These are phyloP conservation scores for Leccinum subgranulosum DNA, from an alignment of 768 basidiomycete genomes.

Conservation along the genomic window DNA sequence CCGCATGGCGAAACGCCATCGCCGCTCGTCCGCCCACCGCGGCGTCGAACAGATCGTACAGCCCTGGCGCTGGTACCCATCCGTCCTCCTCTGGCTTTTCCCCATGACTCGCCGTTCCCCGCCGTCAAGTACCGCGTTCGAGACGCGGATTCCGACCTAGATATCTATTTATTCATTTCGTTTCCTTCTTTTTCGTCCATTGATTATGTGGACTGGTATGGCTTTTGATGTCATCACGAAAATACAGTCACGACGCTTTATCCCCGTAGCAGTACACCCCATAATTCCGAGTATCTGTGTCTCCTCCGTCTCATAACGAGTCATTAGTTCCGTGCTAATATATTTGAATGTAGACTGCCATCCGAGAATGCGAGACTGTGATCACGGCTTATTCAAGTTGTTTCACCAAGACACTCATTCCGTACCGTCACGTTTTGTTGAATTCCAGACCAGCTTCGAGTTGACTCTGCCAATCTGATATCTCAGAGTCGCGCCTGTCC, in stretches of 20 bases:
- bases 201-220: background rate
- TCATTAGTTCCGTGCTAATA: background rate
- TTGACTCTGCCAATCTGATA: too few species aligned
- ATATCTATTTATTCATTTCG: background rate
- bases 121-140: background rate
- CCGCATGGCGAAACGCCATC: constrained; percentile 29
- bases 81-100: constrained; percentile 1
- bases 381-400: too few species aligned
- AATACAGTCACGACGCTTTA: background rate
- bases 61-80: background rate
- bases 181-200: background rate
- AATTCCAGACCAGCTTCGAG: background rate
- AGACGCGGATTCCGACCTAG: background rate
- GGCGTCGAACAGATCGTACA: constrained; percentile 2
- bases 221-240: background rate
- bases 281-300: background rate
- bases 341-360: background rate
- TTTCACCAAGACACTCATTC: too few species aligned
- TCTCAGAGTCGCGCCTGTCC: too few species aligned
- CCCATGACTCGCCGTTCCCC: constrained; percentile 6
- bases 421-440: background rate
- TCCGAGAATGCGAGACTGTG: background rate
- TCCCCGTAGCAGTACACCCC: background rate
- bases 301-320: background rate
- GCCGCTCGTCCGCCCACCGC: constrained; percentile 11